Evolutionary conservation across 2,329 filamentous ascomycete genomes (phyloP).

Genomic region (Apiospora pterosperma): DNA sequence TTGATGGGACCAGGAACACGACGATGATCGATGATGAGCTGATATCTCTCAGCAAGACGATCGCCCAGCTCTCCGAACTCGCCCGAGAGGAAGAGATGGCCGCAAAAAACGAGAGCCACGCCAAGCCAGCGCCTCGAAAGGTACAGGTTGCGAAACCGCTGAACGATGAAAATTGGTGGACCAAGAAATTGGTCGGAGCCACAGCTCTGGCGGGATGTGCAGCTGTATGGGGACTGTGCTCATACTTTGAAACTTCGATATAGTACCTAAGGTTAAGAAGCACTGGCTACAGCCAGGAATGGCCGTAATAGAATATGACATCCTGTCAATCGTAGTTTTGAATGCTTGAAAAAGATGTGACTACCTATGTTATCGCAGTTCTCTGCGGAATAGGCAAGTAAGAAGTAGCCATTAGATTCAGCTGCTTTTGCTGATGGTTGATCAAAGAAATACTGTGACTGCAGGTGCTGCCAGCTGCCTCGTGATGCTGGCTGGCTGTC

Average conservation of each 20-base stretch:
- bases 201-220: conserved; percentile 60
- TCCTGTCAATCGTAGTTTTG: not conserved
- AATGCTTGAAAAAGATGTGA: not conserved
- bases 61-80: conserved; percentile 49
- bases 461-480: not conserved
- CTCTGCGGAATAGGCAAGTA: not conserved
- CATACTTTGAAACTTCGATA: conserved; percentile 41
- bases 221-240: conserved; percentile 55
- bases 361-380: not conserved
- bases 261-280: not conserved
- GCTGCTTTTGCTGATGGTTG: no score
- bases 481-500: not conserved
- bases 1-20: conserved; percentile 61
- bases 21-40: conserved; percentile 67
- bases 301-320: not conserved
- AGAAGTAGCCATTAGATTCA: no score
- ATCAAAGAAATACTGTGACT: no score
- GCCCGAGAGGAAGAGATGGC: conserved; percentile 42
- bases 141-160: conserved; percentile 56
- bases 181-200: conserved; percentile 60
- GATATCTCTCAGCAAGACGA: conserved; percentile 67
- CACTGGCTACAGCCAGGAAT: not conserved
- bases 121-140: conserved; percentile 27
- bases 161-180: conserved; percentile 65
- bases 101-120: conserved; percentile 21